Evolutionary conservation across 495 filamentous ascomycete species (phyloP).

Genomic region (Hyaloscypha bicolor): DNA sequence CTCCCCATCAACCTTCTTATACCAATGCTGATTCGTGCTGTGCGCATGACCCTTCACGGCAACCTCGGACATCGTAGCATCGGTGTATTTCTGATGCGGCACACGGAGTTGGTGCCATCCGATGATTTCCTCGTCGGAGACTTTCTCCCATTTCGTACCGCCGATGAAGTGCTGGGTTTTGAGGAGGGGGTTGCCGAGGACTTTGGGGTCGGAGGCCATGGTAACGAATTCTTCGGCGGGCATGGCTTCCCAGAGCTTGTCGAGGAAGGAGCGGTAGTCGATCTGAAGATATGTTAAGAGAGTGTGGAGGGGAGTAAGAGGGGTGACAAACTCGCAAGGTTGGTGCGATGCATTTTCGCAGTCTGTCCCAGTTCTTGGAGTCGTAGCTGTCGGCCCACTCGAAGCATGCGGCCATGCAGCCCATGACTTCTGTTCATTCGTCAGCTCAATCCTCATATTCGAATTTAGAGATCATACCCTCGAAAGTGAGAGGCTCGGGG

Average conservation of each 20-base stretch:
- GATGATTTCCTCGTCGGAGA: constrained; percentile 65
- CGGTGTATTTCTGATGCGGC: constrained; percentile 54
- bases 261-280: constrained; percentile 61
- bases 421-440: constrained; percentile 1
- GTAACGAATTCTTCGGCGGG: constrained; percentile 68
- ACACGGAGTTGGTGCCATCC: constrained; percentile 79
- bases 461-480: neutral
- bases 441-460: neutral
- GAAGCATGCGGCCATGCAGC: constrained; percentile 40
- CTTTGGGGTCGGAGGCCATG: constrained; percentile 67
- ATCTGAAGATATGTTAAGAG: neutral
- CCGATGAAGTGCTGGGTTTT: constrained; percentile 72
- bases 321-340: constrained; percentile 67
- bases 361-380: constrained; percentile 75
- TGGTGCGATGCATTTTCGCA: constrained; percentile 71
- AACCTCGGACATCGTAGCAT: constrained; percentile 40
- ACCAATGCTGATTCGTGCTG: constrained; percentile 70
- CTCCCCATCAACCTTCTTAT: constrained; percentile 70
- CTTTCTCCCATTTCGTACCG: constrained; percentile 69
- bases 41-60: constrained; percentile 70
- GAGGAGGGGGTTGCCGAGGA: constrained; percentile 70
- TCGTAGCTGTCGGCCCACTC: constrained; percentile 88
- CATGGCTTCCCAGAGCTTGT: constrained; percentile 74
- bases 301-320: neutral
- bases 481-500: neutral